A percentile compares a stretch with the other conserved stretches of the same genome.
Conservation (phyloP, 2,329 filamentous ascomycete species). For the Aaosphaeria pasadenensis region DNA sequence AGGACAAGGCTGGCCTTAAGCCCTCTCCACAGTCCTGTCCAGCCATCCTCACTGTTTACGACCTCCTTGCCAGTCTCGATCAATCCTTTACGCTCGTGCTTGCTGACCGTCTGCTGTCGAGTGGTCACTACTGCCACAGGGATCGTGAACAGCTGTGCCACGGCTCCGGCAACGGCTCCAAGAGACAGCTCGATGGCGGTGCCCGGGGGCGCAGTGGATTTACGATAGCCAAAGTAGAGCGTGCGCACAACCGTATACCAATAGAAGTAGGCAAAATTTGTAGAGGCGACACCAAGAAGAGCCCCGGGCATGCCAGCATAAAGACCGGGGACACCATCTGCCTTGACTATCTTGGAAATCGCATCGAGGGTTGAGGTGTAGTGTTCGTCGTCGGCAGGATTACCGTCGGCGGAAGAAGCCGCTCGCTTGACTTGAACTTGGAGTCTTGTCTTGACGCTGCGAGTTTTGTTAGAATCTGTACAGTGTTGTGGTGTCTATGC, state of each 20-base stretch:
- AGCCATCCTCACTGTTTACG: constrained; percentile 83
- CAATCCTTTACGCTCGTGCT: constrained; percentile 79
- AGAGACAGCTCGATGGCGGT: constrained; percentile 80
- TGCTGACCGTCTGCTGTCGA: constrained; percentile 88
- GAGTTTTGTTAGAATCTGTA: neutral
- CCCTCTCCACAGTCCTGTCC: constrained; percentile 87
- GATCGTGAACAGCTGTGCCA: constrained; percentile 95
- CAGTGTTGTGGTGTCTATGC: neutral
- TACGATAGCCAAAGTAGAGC: constrained; percentile 65
- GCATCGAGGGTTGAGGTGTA: constrained; percentile 89
- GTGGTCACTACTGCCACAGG: constrained; percentile 95
- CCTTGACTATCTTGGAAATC: constrained; percentile 75
- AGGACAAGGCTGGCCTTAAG: constrained; percentile 93
- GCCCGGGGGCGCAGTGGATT: constrained; percentile 63
- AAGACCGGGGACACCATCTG: constrained; percentile 77
- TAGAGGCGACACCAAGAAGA: constrained; percentile 88
- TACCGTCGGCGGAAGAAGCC: constrained; percentile 36
- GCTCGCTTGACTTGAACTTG: constrained; percentile 83
- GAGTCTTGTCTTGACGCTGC: constrained; percentile 88
- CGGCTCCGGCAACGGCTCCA: constrained; percentile 81
- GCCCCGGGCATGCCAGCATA: constrained; percentile 88
- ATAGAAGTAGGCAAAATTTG: constrained; percentile 99
- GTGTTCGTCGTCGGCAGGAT: constrained; percentile 59
- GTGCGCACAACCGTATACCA: constrained; percentile 91
- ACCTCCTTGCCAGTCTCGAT: constrained; percentile 87